Base-by-base conservation (phyloP, 352 stramenopile genomes). In the Phytophthora pluvialis region DNA sequence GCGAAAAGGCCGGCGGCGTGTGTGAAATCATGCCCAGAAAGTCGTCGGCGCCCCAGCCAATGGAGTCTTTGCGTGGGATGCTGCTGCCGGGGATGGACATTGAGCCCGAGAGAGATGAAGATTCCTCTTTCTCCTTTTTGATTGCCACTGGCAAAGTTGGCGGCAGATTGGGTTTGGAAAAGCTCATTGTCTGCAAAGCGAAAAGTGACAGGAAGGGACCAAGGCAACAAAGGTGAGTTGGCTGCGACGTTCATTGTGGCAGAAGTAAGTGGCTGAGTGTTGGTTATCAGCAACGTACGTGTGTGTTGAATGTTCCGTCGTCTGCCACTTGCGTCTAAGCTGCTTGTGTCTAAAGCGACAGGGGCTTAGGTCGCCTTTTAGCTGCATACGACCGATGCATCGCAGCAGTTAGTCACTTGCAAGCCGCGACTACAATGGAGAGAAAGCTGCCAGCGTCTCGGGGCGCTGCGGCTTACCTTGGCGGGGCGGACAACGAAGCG, bases 1-100 rank as follows among this genome's bases (percentile, higher is more conserved):
- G 89, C 28, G 90, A 97, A 73, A 97, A 97, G 28, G 88, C 88
- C n/a, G 90, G 90, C 28, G 90, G 90, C 7, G 90, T 97, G 75
- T 97, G 90, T 15, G 80, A 89, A 61, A 95, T 95, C 85, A 95
- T 95, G 51, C 85, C 83, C 33, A 95, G 62, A 35, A 95, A 92
- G 71, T 95, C 87, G 66, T 95, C 87, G 9, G 86, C 82, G 44
- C 81, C 83, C 85, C 85, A 94, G 55, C 85, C 85, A 56, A 95
- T 87, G 26, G 78, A 91, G 70, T 95, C 87, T 70, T 93, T 94
- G 53, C 84, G 84, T 43, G 76, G 73, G 32, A 83, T 71, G 32
- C 68, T 78, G 51, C 60, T 70, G 54, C 70, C 48, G 26, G 72
- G 52, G 45, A 77, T 73, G 32, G 60, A 73, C 47, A 86, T 75